Conservation (phyloP, 2,329 filamentous ascomycete genomes). For the Teratosphaeria destructans region DNA sequence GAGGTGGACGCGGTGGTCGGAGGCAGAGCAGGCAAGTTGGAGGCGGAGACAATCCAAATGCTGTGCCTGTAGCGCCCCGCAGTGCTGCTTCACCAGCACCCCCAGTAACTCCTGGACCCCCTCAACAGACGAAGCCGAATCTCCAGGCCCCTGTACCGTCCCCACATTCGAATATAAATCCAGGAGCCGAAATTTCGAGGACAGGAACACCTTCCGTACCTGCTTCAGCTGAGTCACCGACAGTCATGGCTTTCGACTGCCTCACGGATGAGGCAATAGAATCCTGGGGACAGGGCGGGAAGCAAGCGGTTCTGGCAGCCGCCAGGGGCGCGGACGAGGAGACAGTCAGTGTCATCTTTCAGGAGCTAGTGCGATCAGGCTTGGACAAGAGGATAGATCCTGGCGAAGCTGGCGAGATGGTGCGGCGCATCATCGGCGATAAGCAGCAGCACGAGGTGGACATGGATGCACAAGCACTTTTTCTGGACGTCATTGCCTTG, state of each 20-base stretch:
- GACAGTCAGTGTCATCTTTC: conserved; percentile 62
- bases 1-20: conserved; percentile 7
- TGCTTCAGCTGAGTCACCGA: conserved; percentile 11
- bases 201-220: conserved; percentile 8
- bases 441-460: conserved; percentile 33
- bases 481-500: conserved; percentile 74
- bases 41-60: conserved; percentile 4
- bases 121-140: conserved; percentile 1
- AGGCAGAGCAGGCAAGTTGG: conserved; percentile 8
- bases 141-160: neutral
- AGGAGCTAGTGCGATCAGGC: conserved; percentile 72
- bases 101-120: conserved; percentile 2
- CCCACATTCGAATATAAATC: neutral
- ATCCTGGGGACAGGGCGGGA: conserved; percentile 58
- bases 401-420: conserved; percentile 56
- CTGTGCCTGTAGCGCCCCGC: conserved; percentile 3
- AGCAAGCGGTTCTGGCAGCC: conserved; percentile 55
- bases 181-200: conserved; percentile 7
- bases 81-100: conserved; percentile 5
- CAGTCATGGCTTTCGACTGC: conserved; percentile 59
- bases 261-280: conserved; percentile 60
- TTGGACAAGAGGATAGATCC: conserved; percentile 59
- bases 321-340: conserved; percentile 57
- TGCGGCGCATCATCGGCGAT: conserved; percentile 62
- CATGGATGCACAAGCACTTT: conserved; percentile 47